Evolutionary conservation across 2,329 filamentous ascomycete genomes (phyloP).

Genomic region (Fusarium abutilonis): DNA sequence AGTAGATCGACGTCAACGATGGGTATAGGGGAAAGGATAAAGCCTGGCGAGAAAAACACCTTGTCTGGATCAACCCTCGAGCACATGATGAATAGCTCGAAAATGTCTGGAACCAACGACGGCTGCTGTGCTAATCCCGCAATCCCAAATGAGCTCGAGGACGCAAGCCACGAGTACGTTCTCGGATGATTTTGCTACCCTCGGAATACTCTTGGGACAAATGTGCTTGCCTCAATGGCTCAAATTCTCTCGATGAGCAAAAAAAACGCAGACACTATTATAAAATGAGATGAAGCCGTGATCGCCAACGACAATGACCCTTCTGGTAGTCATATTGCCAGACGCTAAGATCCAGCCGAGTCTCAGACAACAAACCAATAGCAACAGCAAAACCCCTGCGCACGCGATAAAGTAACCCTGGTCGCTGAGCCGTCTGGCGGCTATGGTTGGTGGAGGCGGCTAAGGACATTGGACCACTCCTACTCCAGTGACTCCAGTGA

Average conservation of each 20-base stretch:
- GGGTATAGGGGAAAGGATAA: constrained; percentile 14
- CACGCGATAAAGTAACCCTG: constrained; percentile 41
- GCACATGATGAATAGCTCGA: constrained; percentile 23
- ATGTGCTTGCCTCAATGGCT: constrained; percentile 43
- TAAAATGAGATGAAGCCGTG: constrained; percentile 20
- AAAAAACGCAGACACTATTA: constrained; percentile 11
- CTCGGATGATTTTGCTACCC: constrained; percentile 36
- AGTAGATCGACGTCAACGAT: constrained; percentile 17
- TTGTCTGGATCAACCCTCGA: constrained; percentile 13
- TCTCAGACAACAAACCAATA: constrained; percentile 49
- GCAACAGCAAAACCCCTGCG: constrained; percentile 46
- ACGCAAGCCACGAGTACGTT: constrained; percentile 43
- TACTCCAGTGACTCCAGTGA: constrained; percentile 18
- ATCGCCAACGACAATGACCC: constrained; percentile 30
- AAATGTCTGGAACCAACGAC: constrained; percentile 37
- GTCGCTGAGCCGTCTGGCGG: constrained; percentile 47
- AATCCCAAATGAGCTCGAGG: constrained; percentile 32
- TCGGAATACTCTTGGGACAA: constrained; percentile 27
- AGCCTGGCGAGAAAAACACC: constrained; percentile 9
- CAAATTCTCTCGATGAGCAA: constrained; percentile 10
- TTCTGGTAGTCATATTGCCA: constrained; percentile 49
- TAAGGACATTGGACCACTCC: constrained; percentile 39
- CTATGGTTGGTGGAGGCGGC: constrained; percentile 49
- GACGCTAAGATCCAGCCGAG: constrained; percentile 42
- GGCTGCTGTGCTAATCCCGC: constrained; percentile 48